Conservation (phyloP, 768 basidiomycete species). For the Podaxis rugospora region DNA sequence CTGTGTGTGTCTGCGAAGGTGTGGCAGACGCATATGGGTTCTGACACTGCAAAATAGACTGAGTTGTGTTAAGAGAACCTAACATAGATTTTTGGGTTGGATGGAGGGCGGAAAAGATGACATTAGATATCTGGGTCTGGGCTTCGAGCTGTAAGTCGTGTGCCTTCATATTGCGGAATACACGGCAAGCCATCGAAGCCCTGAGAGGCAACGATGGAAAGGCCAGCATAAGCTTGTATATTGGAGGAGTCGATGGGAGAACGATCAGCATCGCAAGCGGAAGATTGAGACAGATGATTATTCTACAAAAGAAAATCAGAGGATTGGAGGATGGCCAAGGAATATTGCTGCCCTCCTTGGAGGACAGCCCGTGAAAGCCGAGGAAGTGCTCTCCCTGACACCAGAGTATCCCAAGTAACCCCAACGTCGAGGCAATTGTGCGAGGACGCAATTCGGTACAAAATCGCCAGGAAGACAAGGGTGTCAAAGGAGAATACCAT, state of each 20-base stretch:
- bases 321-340: background rate
- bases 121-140: too few species aligned
- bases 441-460: slow-evolving; percentile 19
- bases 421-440: slow-evolving; percentile 9
- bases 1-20: too few species aligned
- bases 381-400: slow-evolving; percentile 19
- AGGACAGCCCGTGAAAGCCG: slow-evolving; percentile 21
- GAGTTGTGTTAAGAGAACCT: too few species aligned
- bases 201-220: background rate
- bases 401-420: slow-evolving; percentile 10
- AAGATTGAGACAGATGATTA: background rate
- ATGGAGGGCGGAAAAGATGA: too few species aligned
- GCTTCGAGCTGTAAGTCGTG: too few species aligned
- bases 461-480: slow-evolving; percentile 30
- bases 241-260: background rate
- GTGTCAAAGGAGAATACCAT: slow-evolving; percentile 24
- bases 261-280: background rate
- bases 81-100: too few species aligned
- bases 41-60: too few species aligned
- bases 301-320: background rate
- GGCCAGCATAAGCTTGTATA: background rate
- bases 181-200: slow-evolving; percentile 1
- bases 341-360: slow-evolving; percentile 27
- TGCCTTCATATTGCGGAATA: background rate
- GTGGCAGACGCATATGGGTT: too few species aligned